phyloP scores from a whole-genome alignment of 371 early-diverging fungal species.

The Mortierella sp. region DNA sequence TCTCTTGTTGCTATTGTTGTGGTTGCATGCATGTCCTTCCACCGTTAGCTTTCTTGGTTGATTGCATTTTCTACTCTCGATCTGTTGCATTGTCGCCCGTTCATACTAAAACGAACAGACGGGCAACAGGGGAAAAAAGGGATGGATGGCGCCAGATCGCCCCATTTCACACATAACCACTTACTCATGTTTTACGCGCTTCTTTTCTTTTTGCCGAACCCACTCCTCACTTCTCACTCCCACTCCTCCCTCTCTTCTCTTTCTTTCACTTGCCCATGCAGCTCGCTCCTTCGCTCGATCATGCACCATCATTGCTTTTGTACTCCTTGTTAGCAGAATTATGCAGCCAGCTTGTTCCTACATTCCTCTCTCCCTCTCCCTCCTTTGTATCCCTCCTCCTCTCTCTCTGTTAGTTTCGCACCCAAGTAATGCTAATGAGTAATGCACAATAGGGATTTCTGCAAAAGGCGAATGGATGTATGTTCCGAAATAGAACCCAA shows the following conservation, averaged over 20 bases:
- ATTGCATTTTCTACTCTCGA: conserved; percentile 3
- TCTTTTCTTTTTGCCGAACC: neutral
- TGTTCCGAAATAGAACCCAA: no score
- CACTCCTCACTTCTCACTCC: neutral
- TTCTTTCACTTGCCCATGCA: neutral
- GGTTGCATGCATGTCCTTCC: neutral
- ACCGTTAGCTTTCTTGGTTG: neutral
- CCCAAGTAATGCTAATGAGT: no score
- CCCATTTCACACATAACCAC: neutral
- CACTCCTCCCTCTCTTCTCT: neutral
- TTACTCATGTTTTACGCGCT: conserved; percentile 11
- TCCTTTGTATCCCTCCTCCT: no score
- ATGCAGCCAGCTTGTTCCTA: neutral
- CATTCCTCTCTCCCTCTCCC: neutral
- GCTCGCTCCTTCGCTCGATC: neutral
- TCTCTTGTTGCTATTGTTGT: neutral
- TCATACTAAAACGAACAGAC: neutral
- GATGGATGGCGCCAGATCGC: neutral
- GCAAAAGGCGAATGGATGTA: no score
- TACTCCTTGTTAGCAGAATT: neutral
- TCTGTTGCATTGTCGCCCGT: neutral
- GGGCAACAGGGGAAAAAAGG: neutral
- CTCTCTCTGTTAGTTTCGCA: no score
- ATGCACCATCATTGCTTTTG: neutral
- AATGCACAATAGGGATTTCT: no score